Conservation (phyloP, 768 basidiomycete species). For the Boletus subparvulus region DNA sequence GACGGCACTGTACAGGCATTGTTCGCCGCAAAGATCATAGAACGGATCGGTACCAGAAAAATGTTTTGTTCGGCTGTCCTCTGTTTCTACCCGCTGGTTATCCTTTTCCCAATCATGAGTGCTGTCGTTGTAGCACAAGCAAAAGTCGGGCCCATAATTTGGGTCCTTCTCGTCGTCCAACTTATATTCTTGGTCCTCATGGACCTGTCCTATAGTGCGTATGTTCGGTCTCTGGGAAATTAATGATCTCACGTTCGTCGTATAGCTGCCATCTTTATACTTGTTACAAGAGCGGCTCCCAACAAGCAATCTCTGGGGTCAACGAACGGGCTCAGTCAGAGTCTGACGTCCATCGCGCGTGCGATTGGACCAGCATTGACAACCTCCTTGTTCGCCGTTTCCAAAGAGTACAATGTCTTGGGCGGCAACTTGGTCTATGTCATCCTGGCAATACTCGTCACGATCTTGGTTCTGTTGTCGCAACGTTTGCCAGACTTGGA, state of each 20-base stretch:
- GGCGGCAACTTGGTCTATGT: conserved; percentile 53
- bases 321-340: conserved; percentile 57
- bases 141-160: conserved; percentile 36
- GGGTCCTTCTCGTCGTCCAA: conserved; percentile 35
- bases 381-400: conserved; percentile 53
- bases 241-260: conserved; percentile 1
- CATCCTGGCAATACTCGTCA: conserved; percentile 35
- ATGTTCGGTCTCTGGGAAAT: not conserved
- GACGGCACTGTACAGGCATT: conserved; percentile 41
- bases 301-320: conserved; percentile 54
- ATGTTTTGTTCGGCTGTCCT: conserved; percentile 41
- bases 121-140: conserved; percentile 32
- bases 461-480: conserved; percentile 23
- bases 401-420: conserved; percentile 47
- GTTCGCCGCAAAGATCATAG: conserved; percentile 41
- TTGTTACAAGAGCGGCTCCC: conserved; percentile 52
- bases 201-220: conserved; percentile 46
- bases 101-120: conserved; percentile 48
- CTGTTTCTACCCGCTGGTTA: conserved; percentile 38
- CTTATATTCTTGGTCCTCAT: conserved; percentile 30
- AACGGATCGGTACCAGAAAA: conserved; percentile 39
- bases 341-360: conserved; percentile 43
- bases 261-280: conserved; percentile 50
- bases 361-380: conserved; percentile 49
- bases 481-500: conserved; percentile 20